Evolutionary conservation across 306 rosid species (phyloP).

Genomic region (Ochetophila trinervis): DNA sequence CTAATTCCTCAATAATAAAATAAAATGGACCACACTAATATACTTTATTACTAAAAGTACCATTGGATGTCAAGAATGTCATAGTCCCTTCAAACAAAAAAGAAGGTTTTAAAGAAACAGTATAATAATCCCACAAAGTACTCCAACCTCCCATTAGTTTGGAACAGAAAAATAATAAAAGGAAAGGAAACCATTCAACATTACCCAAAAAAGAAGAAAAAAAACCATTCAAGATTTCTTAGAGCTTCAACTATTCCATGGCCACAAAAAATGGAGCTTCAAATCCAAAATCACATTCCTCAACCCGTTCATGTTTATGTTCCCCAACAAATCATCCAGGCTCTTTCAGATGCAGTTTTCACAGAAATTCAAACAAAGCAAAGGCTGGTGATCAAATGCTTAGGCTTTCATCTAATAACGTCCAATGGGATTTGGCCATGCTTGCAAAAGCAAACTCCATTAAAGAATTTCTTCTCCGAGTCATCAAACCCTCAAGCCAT

Average conservation of each 20-base stretch:
- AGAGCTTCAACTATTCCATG: conserved; percentile 23
- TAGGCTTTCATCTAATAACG: background rate
- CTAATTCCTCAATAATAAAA: background rate
- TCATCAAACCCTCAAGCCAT: conserved; percentile 41
- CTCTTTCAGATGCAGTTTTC: conserved; percentile 63
- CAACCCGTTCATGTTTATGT: conserved; percentile 50
- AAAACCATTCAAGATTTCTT: background rate
- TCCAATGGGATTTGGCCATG: conserved; percentile 9
- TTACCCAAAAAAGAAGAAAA: too few relatives aligned
- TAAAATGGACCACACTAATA: background rate
- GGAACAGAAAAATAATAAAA: conserved; percentile 7
- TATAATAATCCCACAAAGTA: conserved; percentile 8
- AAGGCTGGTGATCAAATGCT: background rate
- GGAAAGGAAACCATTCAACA: too few relatives aligned
- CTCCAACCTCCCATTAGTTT: conserved; percentile 7
- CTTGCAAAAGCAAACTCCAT: conserved; percentile 22
- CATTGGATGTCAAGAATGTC: background rate
- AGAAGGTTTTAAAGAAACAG: conserved; percentile 10
- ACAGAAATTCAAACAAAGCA: conserved; percentile 36
- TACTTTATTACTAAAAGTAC: background rate
- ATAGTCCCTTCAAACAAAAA: background rate
- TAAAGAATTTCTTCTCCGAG: conserved; percentile 42
- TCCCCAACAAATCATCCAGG: conserved; percentile 64
- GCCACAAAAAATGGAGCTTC: conserved; percentile 27
- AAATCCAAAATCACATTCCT: conserved; percentile 11